Conservation (phyloP, 2,329 filamentous ascomycete species). For the Xylaria sp. region DNA sequence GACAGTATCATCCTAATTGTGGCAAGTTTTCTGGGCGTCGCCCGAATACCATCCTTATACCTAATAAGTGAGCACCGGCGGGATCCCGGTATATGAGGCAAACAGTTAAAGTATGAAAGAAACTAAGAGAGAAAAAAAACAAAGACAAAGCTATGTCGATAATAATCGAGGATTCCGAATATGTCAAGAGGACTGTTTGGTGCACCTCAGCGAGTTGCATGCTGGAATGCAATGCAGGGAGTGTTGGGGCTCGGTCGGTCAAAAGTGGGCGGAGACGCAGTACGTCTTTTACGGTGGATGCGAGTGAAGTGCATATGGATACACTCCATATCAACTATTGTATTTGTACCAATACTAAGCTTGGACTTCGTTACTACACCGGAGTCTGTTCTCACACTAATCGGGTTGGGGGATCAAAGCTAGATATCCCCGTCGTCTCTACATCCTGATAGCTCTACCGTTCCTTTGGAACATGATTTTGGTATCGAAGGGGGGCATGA, state of each 20-base stretch:
- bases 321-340: neutral
- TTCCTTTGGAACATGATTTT: neutral
- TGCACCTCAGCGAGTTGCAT: conserved; percentile 61
- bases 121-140: neutral
- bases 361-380: neutral
- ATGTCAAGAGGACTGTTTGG: conserved; percentile 60
- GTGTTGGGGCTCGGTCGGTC: conserved; percentile 38
- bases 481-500: neutral
- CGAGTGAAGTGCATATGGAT: neutral
- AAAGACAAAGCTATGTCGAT: conserved; percentile 29
- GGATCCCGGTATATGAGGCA: neutral
- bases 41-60: neutral
- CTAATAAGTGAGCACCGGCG: conserved; percentile 13
- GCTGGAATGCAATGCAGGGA: conserved; percentile 59
- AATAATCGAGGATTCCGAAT: conserved; percentile 57
- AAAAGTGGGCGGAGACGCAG: conserved; percentile 6
- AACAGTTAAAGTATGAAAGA: neutral
- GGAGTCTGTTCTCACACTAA: neutral
- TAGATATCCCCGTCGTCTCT: neutral
- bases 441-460: neutral
- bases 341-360: neutral
- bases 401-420: neutral
- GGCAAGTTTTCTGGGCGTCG: neutral
- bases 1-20: neutral
- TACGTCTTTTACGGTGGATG: neutral